Evolutionary conservation across 768 basidiomycete genomes (phyloP).

Genomic region (Chalciporus sphaerocephalus): DNA sequence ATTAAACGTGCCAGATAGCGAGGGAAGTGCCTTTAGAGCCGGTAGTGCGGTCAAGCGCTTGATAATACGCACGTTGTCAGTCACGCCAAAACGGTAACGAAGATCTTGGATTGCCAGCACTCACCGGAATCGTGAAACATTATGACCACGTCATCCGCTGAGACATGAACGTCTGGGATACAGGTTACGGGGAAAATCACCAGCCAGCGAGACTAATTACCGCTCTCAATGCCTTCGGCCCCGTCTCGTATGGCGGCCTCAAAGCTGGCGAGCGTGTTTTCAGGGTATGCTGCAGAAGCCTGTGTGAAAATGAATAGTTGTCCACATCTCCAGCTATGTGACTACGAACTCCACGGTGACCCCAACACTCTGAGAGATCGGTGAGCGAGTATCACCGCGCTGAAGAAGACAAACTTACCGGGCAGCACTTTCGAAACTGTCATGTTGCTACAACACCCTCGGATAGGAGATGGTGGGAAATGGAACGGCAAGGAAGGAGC

Average conservation of each 20-base stretch:
- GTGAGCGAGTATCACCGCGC: neutral
- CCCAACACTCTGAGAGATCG: constrained; percentile 65
- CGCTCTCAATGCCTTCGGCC: constrained; percentile 95
- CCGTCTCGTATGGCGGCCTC: constrained; percentile 93
- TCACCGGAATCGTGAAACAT: constrained; percentile 95
- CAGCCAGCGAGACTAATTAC: constrained; percentile 53
- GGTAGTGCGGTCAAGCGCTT: constrained; percentile 78
- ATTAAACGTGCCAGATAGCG: constrained; percentile 24
- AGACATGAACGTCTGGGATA: constrained; percentile 89
- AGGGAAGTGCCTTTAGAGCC: constrained; percentile 52
- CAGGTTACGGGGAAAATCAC: constrained; percentile 46
- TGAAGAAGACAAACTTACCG: constrained; percentile 16
- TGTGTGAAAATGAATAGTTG: constrained; percentile 31
- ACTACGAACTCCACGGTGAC: constrained; percentile 58
- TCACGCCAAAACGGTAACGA: constrained; percentile 22
- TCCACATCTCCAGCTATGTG: constrained; percentile 32
- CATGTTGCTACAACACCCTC: constrained; percentile 18
- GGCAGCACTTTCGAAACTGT: constrained; percentile 21
- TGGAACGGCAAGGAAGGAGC: neutral
- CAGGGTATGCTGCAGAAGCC: constrained; percentile 84
- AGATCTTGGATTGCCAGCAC: constrained; percentile 22
- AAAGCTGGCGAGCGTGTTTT: constrained; percentile 95
- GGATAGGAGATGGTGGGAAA: constrained; percentile 1
- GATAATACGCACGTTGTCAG: constrained; percentile 20
- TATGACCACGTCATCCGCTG: constrained; percentile 78